Percentiles rank a stretch among this genome's conserved stretches.
Evolutionary conservation across 2,329 filamentous ascomycete genomes (phyloP).

Genomic region (Stachybotrys elegans): DNA sequence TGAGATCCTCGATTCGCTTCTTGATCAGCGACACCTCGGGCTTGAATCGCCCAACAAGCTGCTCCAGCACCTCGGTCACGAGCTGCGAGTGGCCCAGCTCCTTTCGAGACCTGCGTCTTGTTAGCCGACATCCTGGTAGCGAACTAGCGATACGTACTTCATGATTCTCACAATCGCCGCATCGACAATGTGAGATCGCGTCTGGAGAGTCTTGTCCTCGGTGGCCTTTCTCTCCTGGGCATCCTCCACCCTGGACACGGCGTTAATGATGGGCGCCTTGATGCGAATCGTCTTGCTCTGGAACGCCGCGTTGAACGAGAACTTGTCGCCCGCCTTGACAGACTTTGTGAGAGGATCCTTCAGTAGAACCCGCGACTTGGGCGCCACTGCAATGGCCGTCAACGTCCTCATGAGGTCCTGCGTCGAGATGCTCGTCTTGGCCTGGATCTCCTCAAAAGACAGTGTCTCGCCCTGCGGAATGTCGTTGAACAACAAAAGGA

Average conservation of each 20-base stretch:
- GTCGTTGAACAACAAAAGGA: slow-evolving; percentile 86
- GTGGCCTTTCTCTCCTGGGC: slow-evolving; percentile 63
- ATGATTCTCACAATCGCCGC: slow-evolving; percentile 77
- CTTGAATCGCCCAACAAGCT: slow-evolving; percentile 64
- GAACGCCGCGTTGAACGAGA: slow-evolving; percentile 79
- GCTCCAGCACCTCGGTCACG: slow-evolving; percentile 65
- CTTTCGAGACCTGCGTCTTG: slow-evolving; percentile 60
- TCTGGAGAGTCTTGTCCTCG: slow-evolving; percentile 70
- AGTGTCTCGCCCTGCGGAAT: slow-evolving; percentile 47
- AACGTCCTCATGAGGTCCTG: slow-evolving; percentile 72
- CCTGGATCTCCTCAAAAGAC: slow-evolving; percentile 74
- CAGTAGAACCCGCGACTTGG: slow-evolving; percentile 74
- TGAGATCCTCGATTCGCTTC: slow-evolving; percentile 72
- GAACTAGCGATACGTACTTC: slow-evolving; percentile 58
- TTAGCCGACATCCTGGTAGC: slow-evolving; percentile 19
- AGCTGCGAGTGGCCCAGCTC: slow-evolving; percentile 64
- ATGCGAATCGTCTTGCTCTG: slow-evolving; percentile 79
- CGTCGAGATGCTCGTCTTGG: slow-evolving; percentile 70
- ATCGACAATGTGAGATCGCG: slow-evolving; percentile 65
- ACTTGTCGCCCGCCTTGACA: slow-evolving; percentile 70
- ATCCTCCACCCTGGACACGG: slow-evolving; percentile 80
- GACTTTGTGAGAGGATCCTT: slow-evolving; percentile 79
- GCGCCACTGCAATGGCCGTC: slow-evolving; percentile 74
- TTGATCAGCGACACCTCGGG: slow-evolving; percentile 76
- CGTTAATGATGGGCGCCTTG: slow-evolving; percentile 80